phyloP scores from a whole-genome alignment of 306 rosid genomes.

The Begonia loranthoides region DNA sequence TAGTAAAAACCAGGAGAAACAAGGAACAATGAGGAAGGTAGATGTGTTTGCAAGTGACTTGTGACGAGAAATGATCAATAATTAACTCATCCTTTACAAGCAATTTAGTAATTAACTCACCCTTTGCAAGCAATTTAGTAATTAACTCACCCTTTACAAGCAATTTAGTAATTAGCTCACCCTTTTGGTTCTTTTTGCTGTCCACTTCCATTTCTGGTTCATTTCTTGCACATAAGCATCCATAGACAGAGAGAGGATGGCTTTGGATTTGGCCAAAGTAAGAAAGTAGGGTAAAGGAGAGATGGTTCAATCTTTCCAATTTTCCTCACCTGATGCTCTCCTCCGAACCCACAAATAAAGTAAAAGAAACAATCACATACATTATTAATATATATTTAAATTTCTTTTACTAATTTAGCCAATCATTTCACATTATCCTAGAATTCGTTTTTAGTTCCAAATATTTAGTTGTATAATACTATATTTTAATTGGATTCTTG shows the following conservation, averaged over 20 bases:
- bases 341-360: neutral
- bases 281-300: neutral
- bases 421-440: too few relatives aligned
- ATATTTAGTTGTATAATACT: neutral
- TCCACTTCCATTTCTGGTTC: neutral
- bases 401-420: too few relatives aligned
- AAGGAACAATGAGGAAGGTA: neutral
- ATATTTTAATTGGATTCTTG: too few relatives aligned
- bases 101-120: neutral
- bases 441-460: neutral
- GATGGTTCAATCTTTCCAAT: neutral
- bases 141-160: neutral
- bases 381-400: neutral
- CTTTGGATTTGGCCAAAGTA: neutral
- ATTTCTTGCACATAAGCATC: neutral
- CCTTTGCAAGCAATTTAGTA: neutral
- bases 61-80: neutral
- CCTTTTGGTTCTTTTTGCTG: neutral
- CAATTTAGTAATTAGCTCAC: neutral
- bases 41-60: neutral
- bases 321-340: neutral
- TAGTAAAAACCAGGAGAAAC: neutral
- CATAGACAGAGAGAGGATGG: neutral
- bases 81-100: neutral
- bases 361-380: neutral